Evolutionary conservation across 345 rosid genomes (phyloP).

Genomic region (Pistacia atlantica): DNA sequence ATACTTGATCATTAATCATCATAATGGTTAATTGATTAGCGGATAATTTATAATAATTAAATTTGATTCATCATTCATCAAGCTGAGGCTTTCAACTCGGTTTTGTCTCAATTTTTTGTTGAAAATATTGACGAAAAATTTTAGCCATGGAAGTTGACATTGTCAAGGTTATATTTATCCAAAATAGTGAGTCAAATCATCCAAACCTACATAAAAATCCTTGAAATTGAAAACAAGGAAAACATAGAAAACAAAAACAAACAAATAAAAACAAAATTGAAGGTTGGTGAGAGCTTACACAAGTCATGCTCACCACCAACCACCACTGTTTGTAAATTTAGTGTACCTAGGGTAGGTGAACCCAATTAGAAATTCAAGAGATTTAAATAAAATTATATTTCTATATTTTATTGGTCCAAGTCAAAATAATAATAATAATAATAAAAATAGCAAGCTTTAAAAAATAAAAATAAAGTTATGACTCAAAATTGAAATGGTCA

Average conservation of each 20-base stretch:
- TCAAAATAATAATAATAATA: not conserved
- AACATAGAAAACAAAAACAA: not conserved
- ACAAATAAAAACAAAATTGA: not conserved
- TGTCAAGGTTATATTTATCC: not conserved
- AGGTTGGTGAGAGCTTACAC: conserved; percentile 15
- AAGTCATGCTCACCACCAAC: conserved; percentile 32
- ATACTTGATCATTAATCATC: no score
- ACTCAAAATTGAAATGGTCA: not conserved
- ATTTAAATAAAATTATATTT: not conserved
- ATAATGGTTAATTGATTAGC: no score
- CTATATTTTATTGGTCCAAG: not conserved
- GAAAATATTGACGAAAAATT: not conserved
- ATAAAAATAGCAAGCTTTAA: not conserved
- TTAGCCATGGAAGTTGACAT: not conserved
- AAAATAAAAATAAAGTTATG: not conserved
- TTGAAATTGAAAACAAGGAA: not conserved
- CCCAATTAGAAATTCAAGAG: not conserved
- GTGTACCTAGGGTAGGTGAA: conserved; percentile 26
- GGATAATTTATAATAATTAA: no score
- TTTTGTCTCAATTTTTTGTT: not conserved
- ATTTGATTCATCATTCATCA: no score
- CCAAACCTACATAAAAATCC: not conserved
- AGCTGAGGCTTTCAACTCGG: not conserved
- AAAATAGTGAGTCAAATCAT: not conserved
- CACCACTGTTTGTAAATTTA: not conserved